phyloP scores from a whole-genome alignment of 208 protist species.

The Novymonas esmeraldas region DNA sequence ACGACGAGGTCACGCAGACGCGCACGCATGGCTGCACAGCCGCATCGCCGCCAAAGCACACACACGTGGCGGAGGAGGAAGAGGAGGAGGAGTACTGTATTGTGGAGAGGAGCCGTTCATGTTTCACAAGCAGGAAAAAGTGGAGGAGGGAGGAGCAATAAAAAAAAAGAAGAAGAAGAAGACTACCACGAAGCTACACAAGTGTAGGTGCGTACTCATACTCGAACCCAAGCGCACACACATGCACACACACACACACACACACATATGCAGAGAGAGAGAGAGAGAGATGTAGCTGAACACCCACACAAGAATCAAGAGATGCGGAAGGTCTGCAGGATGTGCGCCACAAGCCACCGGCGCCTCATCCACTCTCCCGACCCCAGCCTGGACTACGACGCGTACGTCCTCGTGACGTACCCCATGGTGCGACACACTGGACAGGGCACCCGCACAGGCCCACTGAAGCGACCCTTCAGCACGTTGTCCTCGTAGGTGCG shows the following conservation, averaged over 20 bases:
- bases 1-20: too few relatives aligned
- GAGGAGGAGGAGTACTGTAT: too few relatives aligned
- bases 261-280: too few relatives aligned
- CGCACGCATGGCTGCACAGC: too few relatives aligned
- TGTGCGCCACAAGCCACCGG: too few relatives aligned
- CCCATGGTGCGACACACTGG: conserved; percentile 5
- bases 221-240: background rate
- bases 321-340: too few relatives aligned
- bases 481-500: conserved; percentile 11
- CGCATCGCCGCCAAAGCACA: background rate
- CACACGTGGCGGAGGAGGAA: background rate
- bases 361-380: too few relatives aligned
- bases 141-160: background rate
- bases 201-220: background rate
- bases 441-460: conserved; percentile 18
- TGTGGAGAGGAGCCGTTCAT: too few relatives aligned
- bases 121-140: too few relatives aligned
- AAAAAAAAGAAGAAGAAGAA: background rate
- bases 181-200: background rate
- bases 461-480: conserved; percentile 4
- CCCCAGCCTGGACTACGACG: too few relatives aligned
- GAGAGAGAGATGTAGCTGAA: too few relatives aligned
- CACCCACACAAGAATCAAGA: background rate
- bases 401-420: background rate
- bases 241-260: background rate